Base-by-base conservation (phyloP, 441 rosid genomes). In the Jatropha podagrica region DNA sequence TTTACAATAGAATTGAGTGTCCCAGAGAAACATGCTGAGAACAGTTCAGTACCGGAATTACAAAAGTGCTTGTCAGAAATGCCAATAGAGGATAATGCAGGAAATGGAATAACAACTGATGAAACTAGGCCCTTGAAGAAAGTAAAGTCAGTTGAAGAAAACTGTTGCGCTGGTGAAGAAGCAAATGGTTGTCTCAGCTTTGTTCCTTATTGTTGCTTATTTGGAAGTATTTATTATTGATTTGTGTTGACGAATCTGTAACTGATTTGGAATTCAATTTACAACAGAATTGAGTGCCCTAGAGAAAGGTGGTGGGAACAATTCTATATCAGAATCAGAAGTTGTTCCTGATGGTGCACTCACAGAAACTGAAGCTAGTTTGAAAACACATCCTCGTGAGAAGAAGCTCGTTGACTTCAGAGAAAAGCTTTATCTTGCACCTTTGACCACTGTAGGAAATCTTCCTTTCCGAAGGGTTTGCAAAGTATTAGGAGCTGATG, bases 401-500 rank as follows among this genome's bases (percentile, higher is more conserved):
- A 93, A 84, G 87, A 95, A 88, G 90, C 87, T 89, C 56, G 86
- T 95, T 78, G 98, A 93, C 82, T 93, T 95, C 65, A 89, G 92
- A 68, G 97, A 83, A 76, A 95, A 91, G 85, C 76, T 95, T 78
- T 93, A 91, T 75, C 98, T 93, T 68, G 98, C 99, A 75, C 97
- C 97, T 72, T 81, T 95, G 76, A 95, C 98, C 66, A 93, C 97
- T 2, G 98, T 95, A 41, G 99, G 98, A 74, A 95, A 93, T 85
- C 99, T 95, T 79, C 98, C 98, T 69, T 93, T 88, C 78, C 86
- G 99, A 75, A 92, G 97, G 87, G 85, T 93, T 77, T 93, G 99
- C 88, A 92, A 93, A 87, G 87, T 76, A 68, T 76, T 93, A 64
- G 99, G 99, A 77, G 98, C 95, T 68, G 98, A 93, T 83, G 81